These are phyloP conservation scores for Tricholoma hemisulphureum DNA, from an alignment of 768 basidiomycete species.

Conservation along the genomic window DNA sequence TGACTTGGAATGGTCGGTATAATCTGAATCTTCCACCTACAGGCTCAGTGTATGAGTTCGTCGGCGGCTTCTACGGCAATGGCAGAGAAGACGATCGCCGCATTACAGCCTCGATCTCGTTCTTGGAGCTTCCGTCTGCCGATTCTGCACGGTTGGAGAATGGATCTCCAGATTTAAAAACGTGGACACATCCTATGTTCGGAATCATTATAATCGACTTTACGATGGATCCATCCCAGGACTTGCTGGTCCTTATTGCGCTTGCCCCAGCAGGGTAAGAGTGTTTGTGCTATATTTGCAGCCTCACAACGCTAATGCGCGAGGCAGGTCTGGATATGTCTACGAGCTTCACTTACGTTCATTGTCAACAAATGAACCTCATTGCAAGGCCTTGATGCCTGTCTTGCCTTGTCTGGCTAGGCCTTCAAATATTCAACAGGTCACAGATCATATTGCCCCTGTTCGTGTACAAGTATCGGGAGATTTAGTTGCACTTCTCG, in stretches of 20 bases:
- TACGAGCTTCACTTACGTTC: constrained; percentile 53
- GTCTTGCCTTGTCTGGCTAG: constrained; percentile 40
- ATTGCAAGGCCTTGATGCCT: constrained; percentile 41
- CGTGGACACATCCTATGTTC: constrained; percentile 45
- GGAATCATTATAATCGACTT: constrained; percentile 50
- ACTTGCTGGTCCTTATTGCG: constrained; percentile 51
- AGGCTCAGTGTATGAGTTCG: constrained; percentile 51
- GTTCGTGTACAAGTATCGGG: constrained; percentile 48
- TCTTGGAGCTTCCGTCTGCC: constrained; percentile 46
- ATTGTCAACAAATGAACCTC: constrained; percentile 49
- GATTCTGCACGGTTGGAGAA: constrained; percentile 22
- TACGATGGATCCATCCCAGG: constrained; percentile 56
- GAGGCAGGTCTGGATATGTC: constrained; percentile 36
- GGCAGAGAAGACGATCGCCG: constrained; percentile 44
- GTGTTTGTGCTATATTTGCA: background rate
- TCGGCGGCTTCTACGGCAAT: constrained; percentile 50
- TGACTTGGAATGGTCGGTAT: constrained; percentile 38
- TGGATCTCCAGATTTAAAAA: constrained; percentile 25
- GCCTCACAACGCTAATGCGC: background rate
- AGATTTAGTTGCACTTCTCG: constrained; percentile 46
- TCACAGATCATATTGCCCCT: constrained; percentile 34
- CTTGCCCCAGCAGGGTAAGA: constrained; percentile 42
- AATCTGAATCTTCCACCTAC: constrained; percentile 41
- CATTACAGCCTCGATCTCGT: constrained; percentile 45
- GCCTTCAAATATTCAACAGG: constrained; percentile 23